Evolutionary conservation across 805 yeast species (phyloP).

Genomic region (Candida tallmaniae): DNA sequence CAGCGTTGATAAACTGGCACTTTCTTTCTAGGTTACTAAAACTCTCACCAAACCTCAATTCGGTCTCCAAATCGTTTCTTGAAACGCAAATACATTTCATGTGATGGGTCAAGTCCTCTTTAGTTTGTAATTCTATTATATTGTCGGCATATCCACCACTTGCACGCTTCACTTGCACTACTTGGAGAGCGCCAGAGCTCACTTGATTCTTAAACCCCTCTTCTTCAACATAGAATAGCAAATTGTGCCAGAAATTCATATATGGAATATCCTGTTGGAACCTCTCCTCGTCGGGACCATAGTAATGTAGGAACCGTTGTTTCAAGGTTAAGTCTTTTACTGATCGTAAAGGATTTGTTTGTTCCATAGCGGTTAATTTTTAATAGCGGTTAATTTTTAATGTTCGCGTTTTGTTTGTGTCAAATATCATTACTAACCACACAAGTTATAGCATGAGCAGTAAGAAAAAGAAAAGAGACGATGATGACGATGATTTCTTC

Average conservation of each 20-base stretch:
- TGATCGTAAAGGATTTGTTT: conserved; percentile 1
- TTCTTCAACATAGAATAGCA: conserved; percentile 40
- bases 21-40: conserved; percentile 25
- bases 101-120: not conserved
- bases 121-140: not conserved
- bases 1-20: conserved; percentile 37
- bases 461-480: not conserved
- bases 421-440: not conserved
- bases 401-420: not conserved
- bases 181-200: not conserved
- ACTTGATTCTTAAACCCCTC: conserved; percentile 12
- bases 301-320: conserved; percentile 32
- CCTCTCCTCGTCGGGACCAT: conserved; percentile 46
- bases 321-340: conserved; percentile 22
- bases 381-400: not conserved
- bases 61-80: not conserved
- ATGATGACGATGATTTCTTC: conserved; percentile 8
- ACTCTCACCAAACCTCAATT: not conserved
- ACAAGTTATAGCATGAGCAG: not conserved
- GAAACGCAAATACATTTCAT: not conserved
- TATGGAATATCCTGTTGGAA: conserved; percentile 39
- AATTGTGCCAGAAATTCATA: conserved; percentile 48
- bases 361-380: conserved; percentile 3
- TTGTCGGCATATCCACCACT: not conserved
- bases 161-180: not conserved